Base-by-base conservation (phyloP, 345 rosid species). In the Acer yangbiense region DNA sequence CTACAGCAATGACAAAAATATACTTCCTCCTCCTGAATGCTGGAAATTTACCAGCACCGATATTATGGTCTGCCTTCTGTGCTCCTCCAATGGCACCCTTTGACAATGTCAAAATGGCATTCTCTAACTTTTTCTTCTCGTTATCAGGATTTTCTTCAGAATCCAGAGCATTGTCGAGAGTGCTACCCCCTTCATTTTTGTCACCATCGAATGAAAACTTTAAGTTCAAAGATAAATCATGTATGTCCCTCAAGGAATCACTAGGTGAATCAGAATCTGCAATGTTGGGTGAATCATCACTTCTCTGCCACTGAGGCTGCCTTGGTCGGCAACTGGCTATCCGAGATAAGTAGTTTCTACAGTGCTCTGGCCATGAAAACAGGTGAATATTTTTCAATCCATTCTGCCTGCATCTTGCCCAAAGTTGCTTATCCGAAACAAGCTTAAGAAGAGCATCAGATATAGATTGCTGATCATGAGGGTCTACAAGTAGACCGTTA, bases 401-500 rank as follows among this genome's bases (percentile, higher is more conserved):
- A 77, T 90, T 88, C 57, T 88, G 87, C 35, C 93, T 82, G 88
- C 97, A 92, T 84, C 87, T 90, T 79, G 77, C 81, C 97, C 97
- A 90, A 43, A 92, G 91, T n/a, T 90, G 90, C 81, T 88, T 92
- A 79, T 87, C 92, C 14, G 90, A 87, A 69, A 92, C 93, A 44
- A 92, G 91, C 84, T 87, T 88, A 70, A 92, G 83, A 72, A 92
- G 93, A 73, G 97, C 92, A 82, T 83, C 87, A 16, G 91, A 89
- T 76, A 90, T 92, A 70, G 90, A 89, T 74, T 88, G 88, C 73
- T 88, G 92, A 65, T 92, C 86, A 78, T 89, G 94, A 77, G 93
- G 97, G 78, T 92, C 94, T 82, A 92, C 88, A 54, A 92, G 88
- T 60, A 92, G 90, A 61, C 97, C 97, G 72, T 92, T 92, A 81